These are phyloP conservation scores for Plantago rigida DNA, from an alignment of 305 asterid genomes.

Conservation along the genomic window DNA sequence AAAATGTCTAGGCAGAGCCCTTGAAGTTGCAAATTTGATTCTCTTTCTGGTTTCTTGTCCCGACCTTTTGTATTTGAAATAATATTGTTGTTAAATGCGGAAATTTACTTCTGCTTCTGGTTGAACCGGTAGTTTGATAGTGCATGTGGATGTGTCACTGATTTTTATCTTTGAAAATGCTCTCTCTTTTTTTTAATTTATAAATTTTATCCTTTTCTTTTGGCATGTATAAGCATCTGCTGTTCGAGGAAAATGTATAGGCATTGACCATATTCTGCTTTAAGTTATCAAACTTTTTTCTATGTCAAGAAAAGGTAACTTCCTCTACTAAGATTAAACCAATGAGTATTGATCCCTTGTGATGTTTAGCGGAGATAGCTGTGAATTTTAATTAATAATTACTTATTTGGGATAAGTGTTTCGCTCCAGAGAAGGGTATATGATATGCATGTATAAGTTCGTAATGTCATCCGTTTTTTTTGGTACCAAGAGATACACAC, in stretches of 20 bases:
- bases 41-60: neutral
- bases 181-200: neutral
- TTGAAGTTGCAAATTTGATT: neutral
- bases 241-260: constrained; percentile 2
- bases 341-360: neutral
- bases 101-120: neutral
- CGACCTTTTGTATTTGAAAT: neutral
- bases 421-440: neutral
- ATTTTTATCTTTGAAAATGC: constrained; percentile 4
- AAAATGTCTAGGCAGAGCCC: neutral
- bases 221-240: neutral
- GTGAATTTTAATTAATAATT: neutral
- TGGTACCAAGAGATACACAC: neutral
- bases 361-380: neutral
- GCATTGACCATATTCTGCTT: constrained; percentile 1
- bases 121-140: constrained; percentile 5
- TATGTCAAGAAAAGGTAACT: neutral
- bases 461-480: neutral
- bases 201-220: constrained; percentile 11
- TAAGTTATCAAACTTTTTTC: constrained; percentile 2
- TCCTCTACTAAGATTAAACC: constrained; percentile 5
- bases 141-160: constrained; percentile 5
- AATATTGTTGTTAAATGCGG: neutral
- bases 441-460: neutral
- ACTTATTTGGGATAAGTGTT: neutral